Evolutionary conservation across 306 rosid species (phyloP).

Genomic region (Quercus suber): DNA sequence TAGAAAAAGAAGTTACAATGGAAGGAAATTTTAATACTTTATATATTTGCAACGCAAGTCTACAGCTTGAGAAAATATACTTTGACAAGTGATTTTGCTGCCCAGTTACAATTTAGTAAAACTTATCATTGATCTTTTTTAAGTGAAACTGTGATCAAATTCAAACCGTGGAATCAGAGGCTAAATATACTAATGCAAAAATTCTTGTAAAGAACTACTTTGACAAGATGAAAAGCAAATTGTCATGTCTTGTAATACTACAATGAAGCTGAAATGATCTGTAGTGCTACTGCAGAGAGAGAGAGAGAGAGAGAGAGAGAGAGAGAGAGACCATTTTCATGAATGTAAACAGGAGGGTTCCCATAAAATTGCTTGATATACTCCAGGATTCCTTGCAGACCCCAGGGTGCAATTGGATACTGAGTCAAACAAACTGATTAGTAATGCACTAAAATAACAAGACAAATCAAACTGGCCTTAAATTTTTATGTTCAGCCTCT

Average conservation of each 20-base stretch:
- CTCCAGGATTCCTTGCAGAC: slow-evolving; percentile 28
- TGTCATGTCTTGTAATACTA: background rate
- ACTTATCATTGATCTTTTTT: background rate
- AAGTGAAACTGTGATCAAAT: background rate
- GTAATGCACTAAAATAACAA: background rate
- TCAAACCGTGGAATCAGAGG: background rate
- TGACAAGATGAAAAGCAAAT: background rate
- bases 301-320: background rate
- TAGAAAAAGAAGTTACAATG: no score
- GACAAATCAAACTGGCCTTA: background rate
- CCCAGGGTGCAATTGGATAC: slow-evolving; percentile 33
- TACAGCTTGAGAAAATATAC: no score
- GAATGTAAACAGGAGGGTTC: slow-evolving; percentile 43
- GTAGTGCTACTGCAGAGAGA: background rate
- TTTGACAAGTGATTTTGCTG: no score
- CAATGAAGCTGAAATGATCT: background rate
- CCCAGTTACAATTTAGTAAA: no score
- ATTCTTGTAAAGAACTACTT: background rate
- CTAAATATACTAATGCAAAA: background rate
- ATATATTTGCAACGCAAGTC: no score
- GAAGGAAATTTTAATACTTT: no score
- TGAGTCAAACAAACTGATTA: slow-evolving; percentile 13
- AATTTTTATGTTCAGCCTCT: background rate
- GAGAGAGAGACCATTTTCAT: slow-evolving; percentile 46
- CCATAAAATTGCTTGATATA: slow-evolving; percentile 36